These are phyloP conservation scores for Aspergillus tubingensis DNA, from an alignment of 2,329 filamentous ascomycete genomes.

Conservation along the genomic window DNA sequence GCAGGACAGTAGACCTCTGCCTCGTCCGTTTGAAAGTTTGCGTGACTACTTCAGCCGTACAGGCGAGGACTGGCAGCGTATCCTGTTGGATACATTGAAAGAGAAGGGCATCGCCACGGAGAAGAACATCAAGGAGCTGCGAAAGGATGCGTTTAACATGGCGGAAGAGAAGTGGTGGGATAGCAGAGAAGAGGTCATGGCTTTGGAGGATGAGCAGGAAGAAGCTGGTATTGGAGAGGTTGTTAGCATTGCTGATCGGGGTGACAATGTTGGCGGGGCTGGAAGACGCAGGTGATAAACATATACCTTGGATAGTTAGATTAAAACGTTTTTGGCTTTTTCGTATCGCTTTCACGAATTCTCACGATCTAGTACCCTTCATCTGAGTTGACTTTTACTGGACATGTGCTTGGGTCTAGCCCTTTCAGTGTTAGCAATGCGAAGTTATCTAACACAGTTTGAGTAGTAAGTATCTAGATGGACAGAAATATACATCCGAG, in stretches of 20 bases:
- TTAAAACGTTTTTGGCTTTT: too few species aligned
- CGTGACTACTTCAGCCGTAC: slow-evolving; percentile 91
- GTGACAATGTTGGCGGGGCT: slow-evolving; percentile 52
- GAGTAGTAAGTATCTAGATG: too few species aligned
- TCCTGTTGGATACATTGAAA: slow-evolving; percentile 73
- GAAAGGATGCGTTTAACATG: slow-evolving; percentile 83
- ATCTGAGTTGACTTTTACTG: too few species aligned
- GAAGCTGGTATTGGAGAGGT: slow-evolving; percentile 93
- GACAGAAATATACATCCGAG: too few species aligned
- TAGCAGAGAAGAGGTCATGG: slow-evolving; percentile 87
- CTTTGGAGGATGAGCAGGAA: slow-evolving; percentile 93
- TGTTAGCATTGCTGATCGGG: slow-evolving; percentile 77
- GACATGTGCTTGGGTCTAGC: too few species aligned
- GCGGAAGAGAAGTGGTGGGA: slow-evolving; percentile 99
- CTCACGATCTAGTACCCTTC: too few species aligned
- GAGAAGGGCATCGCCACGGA: slow-evolving; percentile 60
- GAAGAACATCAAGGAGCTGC: slow-evolving; percentile 83
- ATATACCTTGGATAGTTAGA: background rate
- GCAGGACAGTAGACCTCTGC: slow-evolving; percentile 75
- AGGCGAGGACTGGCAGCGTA: slow-evolving; percentile 85
- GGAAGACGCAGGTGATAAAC: slow-evolving; percentile 46
- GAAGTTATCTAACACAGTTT: too few species aligned
- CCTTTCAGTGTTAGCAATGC: too few species aligned
- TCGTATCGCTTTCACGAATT: too few species aligned
- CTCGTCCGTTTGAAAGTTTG: slow-evolving; percentile 80